Percentiles rank a stretch among this genome's conserved stretches.
These are phyloP conservation scores for Skeletonema menzelii DNA, from an alignment of 108 stramenopile genomes.

Conservation along the genomic window DNA sequence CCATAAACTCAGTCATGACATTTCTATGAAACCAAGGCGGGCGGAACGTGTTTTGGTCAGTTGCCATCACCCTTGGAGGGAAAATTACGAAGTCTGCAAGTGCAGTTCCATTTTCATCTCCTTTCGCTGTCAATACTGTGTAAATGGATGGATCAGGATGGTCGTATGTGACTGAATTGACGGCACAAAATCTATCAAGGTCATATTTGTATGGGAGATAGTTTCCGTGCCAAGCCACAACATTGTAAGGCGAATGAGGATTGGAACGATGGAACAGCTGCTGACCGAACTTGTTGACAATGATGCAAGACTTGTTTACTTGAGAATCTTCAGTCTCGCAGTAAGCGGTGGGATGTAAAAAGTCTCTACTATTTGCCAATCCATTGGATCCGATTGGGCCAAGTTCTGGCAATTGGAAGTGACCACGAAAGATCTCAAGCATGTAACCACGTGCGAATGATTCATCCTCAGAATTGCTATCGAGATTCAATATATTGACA, in stretches of 20 bases:
- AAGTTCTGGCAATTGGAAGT: conserved; percentile 89
- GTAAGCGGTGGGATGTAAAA: conserved; percentile 79
- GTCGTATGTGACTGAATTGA: conserved; percentile 91
- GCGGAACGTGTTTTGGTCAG: conserved; percentile 89
- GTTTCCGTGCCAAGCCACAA: conserved; percentile 96
- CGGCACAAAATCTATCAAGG: conserved; percentile 78
- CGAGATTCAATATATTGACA: conserved; percentile 48
- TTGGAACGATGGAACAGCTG: conserved; percentile 56
- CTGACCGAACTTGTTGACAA: conserved; percentile 76
- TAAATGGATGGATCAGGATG: conserved; percentile 95
- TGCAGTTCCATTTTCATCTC: conserved; percentile 80
- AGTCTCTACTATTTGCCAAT: conserved; percentile 93
- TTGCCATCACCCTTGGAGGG: conserved; percentile 91
- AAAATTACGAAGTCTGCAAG: conserved; percentile 94
- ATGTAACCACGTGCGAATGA: conserved; percentile 83
- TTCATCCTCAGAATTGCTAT: conserved; percentile 6
- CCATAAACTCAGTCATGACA: conserved; percentile 94
- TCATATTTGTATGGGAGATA: conserved; percentile 93
- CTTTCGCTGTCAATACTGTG: conserved; percentile 84
- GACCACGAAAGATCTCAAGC: conserved; percentile 85
- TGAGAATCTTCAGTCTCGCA: conserved; percentile 41
- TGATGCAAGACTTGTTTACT: conserved; percentile 27
- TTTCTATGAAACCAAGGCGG: conserved; percentile 96
- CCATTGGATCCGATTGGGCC: conserved; percentile 96
- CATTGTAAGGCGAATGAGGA: conserved; percentile 88